Evolutionary conservation across 805 yeast species (phyloP).

Genomic region (Saccharomyces mikatae): DNA sequence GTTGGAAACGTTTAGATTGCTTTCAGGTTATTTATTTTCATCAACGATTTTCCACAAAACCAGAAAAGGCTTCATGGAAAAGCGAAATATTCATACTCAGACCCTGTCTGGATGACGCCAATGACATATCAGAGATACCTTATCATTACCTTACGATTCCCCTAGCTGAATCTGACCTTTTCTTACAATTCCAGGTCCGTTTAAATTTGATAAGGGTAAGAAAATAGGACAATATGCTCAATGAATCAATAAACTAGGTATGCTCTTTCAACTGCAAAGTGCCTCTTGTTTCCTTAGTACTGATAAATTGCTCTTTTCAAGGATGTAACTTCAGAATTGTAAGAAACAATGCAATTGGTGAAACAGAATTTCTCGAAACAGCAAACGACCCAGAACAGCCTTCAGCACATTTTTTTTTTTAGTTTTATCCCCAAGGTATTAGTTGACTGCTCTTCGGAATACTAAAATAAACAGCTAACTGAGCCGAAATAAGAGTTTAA

Average conservation of each 20-base stretch:
- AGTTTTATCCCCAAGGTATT: constrained; percentile 10
- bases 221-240: constrained; percentile 10
- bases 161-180: constrained; percentile 1
- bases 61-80: no score
- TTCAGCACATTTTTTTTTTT: constrained; percentile 7
- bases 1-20: no score
- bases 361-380: constrained; percentile 15
- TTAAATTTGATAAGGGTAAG: constrained; percentile 11
- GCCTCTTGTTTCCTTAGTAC: constrained; percentile 20
- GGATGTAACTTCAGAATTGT: constrained; percentile 18
- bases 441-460: constrained; percentile 12
- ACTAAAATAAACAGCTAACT: constrained; percentile 13
- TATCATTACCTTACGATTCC: constrained; percentile 1
- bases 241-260: constrained; percentile 19
- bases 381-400: constrained; percentile 16
- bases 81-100: no score
- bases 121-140: no score
- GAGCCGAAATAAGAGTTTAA: constrained; percentile 11
- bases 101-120: no score
- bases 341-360: constrained; percentile 14
- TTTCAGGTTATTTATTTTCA: no score
- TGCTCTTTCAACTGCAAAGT: constrained; percentile 19
- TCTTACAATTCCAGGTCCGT: neutral
- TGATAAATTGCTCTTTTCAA: constrained; percentile 17
- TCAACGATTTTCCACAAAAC: no score